phyloP scores from a whole-genome alignment of 1,284 basidiomycete species.

The Irpex sp. region DNA sequence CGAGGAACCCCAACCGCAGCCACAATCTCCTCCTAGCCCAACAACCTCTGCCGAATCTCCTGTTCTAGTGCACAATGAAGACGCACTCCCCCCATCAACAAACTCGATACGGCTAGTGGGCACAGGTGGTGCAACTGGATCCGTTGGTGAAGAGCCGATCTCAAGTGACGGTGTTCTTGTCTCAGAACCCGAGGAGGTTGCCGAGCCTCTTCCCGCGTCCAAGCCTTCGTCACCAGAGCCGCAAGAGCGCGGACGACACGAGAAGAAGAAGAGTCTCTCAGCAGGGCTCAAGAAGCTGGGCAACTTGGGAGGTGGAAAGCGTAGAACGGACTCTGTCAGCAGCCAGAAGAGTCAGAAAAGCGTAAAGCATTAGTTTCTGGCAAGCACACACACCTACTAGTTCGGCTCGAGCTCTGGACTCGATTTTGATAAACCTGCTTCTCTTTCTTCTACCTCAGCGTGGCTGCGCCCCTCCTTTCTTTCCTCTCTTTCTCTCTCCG shows the following conservation, averaged over 20 bases:
- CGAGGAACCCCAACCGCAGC: background rate
- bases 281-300: conserved; percentile 52
- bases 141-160: background rate
- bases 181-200: conserved; percentile 4
- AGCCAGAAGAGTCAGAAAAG: conserved; percentile 30
- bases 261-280: conserved; percentile 52
- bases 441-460: background rate
- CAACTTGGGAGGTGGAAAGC: conserved; percentile 36
- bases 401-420: background rate
- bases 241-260: conserved; percentile 29
- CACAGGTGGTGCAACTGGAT: background rate
- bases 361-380: conserved; percentile 1
- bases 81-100: conserved; percentile 3
- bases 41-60: conserved; percentile 11
- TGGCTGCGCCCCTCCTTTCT: background rate
- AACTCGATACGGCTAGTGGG: conserved; percentile 7
- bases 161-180: conserved; percentile 16
- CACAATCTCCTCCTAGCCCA: background rate
- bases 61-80: conserved; percentile 14
- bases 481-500: background rate
- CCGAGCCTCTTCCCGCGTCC: background rate
- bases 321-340: conserved; percentile 49
- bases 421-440: background rate
- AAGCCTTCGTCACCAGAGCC: background rate
- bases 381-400: conserved; percentile 1